Evolutionary conservation across 2,329 filamentous ascomycete genomes (phyloP), one percentile per base, ranked within the genome.

Genomic region (Byssoonygena ceratinophila): DNA sequence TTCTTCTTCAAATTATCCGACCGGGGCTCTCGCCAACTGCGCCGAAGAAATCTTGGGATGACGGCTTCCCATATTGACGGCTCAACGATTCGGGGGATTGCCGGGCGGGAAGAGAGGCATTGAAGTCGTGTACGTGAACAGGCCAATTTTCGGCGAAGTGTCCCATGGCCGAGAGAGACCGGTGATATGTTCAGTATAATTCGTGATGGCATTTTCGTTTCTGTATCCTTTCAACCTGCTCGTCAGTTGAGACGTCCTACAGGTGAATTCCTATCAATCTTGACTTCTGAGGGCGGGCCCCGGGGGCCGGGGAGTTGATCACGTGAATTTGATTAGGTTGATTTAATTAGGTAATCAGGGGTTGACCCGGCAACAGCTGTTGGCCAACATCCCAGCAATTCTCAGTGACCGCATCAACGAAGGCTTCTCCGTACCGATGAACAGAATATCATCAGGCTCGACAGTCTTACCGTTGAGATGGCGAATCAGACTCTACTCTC

Each of bases 61-160:
- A 89, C 70, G 8, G 77, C 78, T 59, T 75, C 78, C 85, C 85
- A 89, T 66, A 88, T 82, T 8, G 79, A 79, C 4, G 74, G 57
- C 58, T 82, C 75, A 22, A 72, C 68, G 50, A 83, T 69, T 39
- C 73, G 75, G n/a, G 75, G 77, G 8, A 75, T 45, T 9, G 58
- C 51, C 23, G 59, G 55, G 7, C 58, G 55, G n/a, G 58, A 60
- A 31, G 62, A 61, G 41, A 59, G 56, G 37, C 58, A 57, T 48
- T 60, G 61, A 48, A 40, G 54, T 40, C 29, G 49, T 14, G 49
- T 27, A 20, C 4, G 6, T 27, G 32, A 32, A 11, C 25, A 2
- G n/a, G 18, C 6, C 16, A 34, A 5, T 11, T 23, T n/a, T 6
- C 29, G 14, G 29, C 14, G 18, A 41, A 23, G 7, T 9, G 18